Evolutionary conservation across 176 grass and related monocot species (phyloP), one percentile per base, ranked within the genome.

Genomic region (Guadua angustifolia): DNA sequence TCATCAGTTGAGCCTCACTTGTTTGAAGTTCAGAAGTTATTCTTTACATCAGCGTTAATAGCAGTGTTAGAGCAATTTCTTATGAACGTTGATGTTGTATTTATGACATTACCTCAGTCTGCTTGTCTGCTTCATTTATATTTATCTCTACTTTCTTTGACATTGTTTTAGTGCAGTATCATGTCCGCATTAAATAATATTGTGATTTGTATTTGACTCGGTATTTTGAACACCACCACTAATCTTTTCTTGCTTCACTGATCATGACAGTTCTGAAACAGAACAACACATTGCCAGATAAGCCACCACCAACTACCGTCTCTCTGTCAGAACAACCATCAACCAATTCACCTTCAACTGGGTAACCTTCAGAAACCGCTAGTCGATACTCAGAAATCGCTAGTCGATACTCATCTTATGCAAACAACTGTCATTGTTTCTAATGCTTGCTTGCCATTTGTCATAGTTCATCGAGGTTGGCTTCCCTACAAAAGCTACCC

Each of bases 281-380:
- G 76, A 94, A 85, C 79, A 89, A 80, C 85, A 94, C 88, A 69
- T 88, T 95, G 85, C 96, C 96, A 26, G 96, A 92, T 52, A 98
- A 95, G 80, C 66, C 88, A 78, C 59, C 77, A 61, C 70, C 73
- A 73, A 24, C 80, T 74, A 65, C 69, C 72, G 66, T 83, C 56
- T 74, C 83, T 80, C 82, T 73, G 40, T 58, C 91, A 50, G 96
- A 98, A 69, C 96, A 94, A 70, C 32, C 83, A 82, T 88, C 81
- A 74, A 84, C 71, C 44, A 87, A 93, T 71, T 59, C 71, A 82
- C 74, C 63, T 84, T 80, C 75, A 60, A 90, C 70, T 4, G 82
- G 91, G 87, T 98, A 95, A 84, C 19, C 47, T 71, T 73, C 32
- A 60, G 26, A 72, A 74, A 73, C 71, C 39, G 74, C 0, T 80